Evolutionary conservation across 805 yeast species (phyloP), one percentile per base, ranked within the genome.

Genomic region (Candida tallmaniae): DNA sequence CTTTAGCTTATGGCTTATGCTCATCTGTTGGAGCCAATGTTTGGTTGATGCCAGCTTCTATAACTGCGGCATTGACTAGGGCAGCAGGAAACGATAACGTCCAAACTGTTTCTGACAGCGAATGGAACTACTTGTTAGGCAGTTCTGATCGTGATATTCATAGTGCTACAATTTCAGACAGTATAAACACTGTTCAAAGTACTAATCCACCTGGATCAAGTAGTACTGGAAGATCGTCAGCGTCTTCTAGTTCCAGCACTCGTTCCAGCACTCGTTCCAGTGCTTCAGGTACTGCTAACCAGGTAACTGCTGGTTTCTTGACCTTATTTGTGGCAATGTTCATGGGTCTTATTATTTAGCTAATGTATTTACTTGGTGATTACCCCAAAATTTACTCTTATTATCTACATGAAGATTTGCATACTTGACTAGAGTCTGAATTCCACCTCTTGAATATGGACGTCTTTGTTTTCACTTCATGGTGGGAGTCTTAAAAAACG

Each of bases 1-100:
- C 44, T 10, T 55, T 65, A 34, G 74, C 74, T n/a, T 46, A 47
- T 22, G 63, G 71, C 2, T 43, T 70, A 32, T 70, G 75, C 42
- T 43, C 55, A 24, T 34, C 52, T 21, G 66, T 60, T 27, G 64
- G 66, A 43, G 55, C 55, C 23, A 43, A 51, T 37, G 60, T 58
- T 22, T 48, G 53, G 50, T 51, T 60, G 50, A 61, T 70, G 66
- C 74, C 52, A 10, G 44, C 45, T 5, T 35, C 48, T 6, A 39
- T 40, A 27, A 43, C 52, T 24, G 41, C 42, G n/a, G 42, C 48
- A 9, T 39, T 45, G 22, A 30, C 46, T n/a, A 20, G 34, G 8
- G 50, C 51, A 13, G 49, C 51, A 12, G 73, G 19, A 4, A 46
- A 62, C 28, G 56, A 29, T n/a, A 32, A 38, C 20, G 39, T 32